phyloP scores from a whole-genome alignment of 768 basidiomycete species.

The Coprinellus aureogranulatus region DNA sequence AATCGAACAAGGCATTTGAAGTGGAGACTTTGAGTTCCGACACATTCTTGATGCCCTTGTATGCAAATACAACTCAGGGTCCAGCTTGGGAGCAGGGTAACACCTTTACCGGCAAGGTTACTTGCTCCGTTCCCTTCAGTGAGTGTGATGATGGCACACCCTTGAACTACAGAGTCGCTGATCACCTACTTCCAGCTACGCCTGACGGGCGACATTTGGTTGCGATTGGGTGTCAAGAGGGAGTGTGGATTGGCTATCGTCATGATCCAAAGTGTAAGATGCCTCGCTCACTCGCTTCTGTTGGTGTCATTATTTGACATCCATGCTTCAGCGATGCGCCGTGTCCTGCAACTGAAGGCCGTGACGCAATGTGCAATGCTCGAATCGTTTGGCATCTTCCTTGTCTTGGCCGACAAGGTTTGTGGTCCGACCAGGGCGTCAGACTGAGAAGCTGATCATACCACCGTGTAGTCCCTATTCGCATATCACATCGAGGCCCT shows the following conservation, averaged over 20 bases:
- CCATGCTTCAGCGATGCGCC: conserved; percentile 67
- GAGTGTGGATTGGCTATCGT: conserved; percentile 96
- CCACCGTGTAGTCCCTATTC: conserved; percentile 64
- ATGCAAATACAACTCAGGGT: conserved; percentile 42
- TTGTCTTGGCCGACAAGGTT: conserved; percentile 92
- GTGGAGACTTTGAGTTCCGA: conserved; percentile 85
- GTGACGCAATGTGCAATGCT: conserved; percentile 96
- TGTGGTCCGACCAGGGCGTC: not conserved
- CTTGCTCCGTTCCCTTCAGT: conserved; percentile 94
- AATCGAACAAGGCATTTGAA: conserved; percentile 94
- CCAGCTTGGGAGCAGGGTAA: conserved; percentile 75
- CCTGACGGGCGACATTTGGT: conserved; percentile 83
- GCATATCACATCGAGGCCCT: conserved; percentile 96
- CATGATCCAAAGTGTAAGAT: conserved; percentile 79
- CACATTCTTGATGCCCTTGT: conserved; percentile 78
- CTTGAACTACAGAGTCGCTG: not conserved
- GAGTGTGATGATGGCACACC: conserved; percentile 31
- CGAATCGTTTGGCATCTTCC: conserved; percentile 94
- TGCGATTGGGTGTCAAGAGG: conserved; percentile 92
- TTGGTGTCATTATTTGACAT: not conserved
- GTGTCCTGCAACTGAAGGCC: conserved; percentile 89
- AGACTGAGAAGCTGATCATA: not conserved
- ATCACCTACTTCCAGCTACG: conserved; percentile 52
- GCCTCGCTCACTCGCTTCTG: not conserved
- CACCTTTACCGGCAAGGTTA: conserved; percentile 79